Percentiles rank a stretch among this genome's conserved stretches.
These are phyloP conservation scores for Cubamyces lactineus DNA, from an alignment of 768 basidiomycete species.

Conservation along the genomic window DNA sequence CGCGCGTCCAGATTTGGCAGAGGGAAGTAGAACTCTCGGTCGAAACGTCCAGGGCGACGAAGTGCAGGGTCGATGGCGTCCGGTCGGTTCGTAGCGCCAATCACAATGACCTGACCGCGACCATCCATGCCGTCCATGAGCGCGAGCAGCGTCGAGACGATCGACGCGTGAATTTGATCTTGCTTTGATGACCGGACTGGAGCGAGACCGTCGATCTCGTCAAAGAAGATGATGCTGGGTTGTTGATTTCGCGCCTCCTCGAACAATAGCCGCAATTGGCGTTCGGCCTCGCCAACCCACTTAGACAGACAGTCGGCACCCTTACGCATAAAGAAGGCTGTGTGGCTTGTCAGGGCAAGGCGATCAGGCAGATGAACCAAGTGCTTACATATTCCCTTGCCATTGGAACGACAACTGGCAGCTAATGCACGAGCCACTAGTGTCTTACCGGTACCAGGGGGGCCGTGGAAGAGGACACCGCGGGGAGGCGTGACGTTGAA, in stretches of 20 bases:
- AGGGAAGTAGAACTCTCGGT: constrained; percentile 97
- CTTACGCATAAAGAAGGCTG: constrained; percentile 99
- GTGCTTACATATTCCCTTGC: constrained; percentile 84
- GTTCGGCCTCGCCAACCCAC: constrained; percentile 99
- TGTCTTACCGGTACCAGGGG: constrained; percentile 98
- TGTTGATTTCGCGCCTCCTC: constrained; percentile 93
- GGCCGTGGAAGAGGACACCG: constrained; percentile 96
- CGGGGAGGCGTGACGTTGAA: constrained; percentile 95
- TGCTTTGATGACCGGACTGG: constrained; percentile 98
- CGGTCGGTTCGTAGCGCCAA: constrained; percentile 96
- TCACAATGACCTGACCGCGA: constrained; percentile 94
- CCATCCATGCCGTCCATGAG: constrained; percentile 99
- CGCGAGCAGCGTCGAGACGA: constrained; percentile 93
- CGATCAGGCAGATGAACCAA: neutral
- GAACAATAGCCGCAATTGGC: constrained; percentile 91
- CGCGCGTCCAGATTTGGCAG: constrained; percentile 83
- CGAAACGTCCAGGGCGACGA: constrained; percentile 92
- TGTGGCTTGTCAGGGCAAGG: neutral
- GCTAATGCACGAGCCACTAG: constrained; percentile 92
- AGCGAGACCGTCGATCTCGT: constrained; percentile 98
- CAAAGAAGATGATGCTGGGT: constrained; percentile 98
- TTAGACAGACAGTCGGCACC: constrained; percentile 97
- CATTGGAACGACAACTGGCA: constrained; percentile 85
- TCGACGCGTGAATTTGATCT: constrained; percentile 98
- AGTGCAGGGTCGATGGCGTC: constrained; percentile 98